Evolutionary conservation across 768 basidiomycete species (phyloP).

Genomic region (Suillus tomentosus): DNA sequence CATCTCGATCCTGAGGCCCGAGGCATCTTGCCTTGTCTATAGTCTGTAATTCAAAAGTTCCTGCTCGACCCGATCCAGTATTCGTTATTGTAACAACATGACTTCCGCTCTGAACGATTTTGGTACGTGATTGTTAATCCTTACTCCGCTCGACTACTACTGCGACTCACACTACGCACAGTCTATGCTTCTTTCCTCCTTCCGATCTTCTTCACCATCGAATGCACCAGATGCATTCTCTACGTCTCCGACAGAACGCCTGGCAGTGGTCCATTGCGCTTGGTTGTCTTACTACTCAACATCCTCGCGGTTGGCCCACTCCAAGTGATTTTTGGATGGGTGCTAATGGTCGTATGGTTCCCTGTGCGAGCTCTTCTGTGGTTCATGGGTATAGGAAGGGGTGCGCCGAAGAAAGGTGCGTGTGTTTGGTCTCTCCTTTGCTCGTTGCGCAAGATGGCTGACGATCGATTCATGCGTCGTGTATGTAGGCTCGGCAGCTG

Average conservation of each 20-base stretch:
- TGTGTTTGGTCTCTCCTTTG: not conserved
- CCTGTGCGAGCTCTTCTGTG: constrained; percentile 19
- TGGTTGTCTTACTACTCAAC: constrained; percentile 7
- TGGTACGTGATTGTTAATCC: constrained; percentile 1
- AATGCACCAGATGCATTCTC: constrained; percentile 6
- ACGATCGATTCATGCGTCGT: not conserved
- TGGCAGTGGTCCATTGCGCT: constrained; percentile 15
- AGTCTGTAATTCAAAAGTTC: not conserved
- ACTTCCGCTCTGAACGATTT: not conserved
- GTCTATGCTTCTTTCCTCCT: constrained; percentile 18
- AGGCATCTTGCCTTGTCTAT: not conserved
- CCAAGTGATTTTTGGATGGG: constrained; percentile 4
- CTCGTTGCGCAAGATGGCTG: not conserved
- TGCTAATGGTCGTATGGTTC: constrained; percentile 7
- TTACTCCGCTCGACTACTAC: not conserved
- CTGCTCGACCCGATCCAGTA: not conserved
- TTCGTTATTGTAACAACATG: not conserved
- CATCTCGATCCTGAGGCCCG: too few relatives aligned
- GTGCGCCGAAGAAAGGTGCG: constrained; percentile 14
- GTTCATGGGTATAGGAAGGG: constrained; percentile 22
- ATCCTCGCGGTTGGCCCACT: constrained; percentile 11
- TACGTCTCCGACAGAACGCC: constrained; percentile 7
- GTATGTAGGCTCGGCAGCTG: constrained; percentile 9
- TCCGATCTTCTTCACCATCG: constrained; percentile 18
- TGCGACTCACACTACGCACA: not conserved